Conservation (phyloP, 2,329 filamentous ascomycete genomes). For the Teratosphaeria destructans region DNA sequence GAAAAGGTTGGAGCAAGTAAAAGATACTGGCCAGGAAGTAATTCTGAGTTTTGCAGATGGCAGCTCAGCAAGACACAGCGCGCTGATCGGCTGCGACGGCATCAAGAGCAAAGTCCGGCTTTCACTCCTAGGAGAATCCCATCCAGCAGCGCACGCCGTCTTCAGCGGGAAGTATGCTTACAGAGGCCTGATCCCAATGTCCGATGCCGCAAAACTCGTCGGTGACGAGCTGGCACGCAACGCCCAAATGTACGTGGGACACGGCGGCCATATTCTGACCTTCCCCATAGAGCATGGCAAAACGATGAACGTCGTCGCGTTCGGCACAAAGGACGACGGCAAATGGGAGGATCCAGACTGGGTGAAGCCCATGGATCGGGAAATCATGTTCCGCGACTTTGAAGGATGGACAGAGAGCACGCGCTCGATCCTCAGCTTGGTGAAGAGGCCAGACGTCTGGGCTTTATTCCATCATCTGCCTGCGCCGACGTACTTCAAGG, state of each 20-base stretch:
- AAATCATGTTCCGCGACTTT: slow-evolving; percentile 34
- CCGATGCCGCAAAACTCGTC: slow-evolving; percentile 38
- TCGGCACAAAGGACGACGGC: slow-evolving; percentile 28
- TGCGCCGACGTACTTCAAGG: slow-evolving; percentile 29
- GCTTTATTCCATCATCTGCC: slow-evolving; percentile 39
- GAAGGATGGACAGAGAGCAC: slow-evolving; percentile 32
- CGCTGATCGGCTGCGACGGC: slow-evolving; percentile 52
- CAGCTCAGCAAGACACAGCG: slow-evolving; percentile 31
- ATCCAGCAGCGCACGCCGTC: slow-evolving; percentile 35
- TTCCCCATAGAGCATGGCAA: slow-evolving; percentile 49
- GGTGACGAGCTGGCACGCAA: slow-evolving; percentile 41
- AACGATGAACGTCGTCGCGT: slow-evolving; percentile 48
- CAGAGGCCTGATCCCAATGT: slow-evolving; percentile 51
- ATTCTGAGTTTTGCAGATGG: slow-evolving; percentile 36
- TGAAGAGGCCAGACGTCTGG: slow-evolving; percentile 42
- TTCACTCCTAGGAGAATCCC: slow-evolving; percentile 40
- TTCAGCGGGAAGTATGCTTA: slow-evolving; percentile 54
- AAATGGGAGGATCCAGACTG: slow-evolving; percentile 32
- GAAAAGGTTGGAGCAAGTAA: slow-evolving; percentile 18
- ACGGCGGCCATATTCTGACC: slow-evolving; percentile 42
- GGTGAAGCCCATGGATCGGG: slow-evolving; percentile 31
- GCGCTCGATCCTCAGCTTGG: slow-evolving; percentile 28
- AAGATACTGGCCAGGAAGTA: slow-evolving; percentile 17
- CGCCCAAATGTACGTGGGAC: slow-evolving; percentile 39
- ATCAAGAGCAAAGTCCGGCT: slow-evolving; percentile 47